These are phyloP conservation scores for Candida michaelii DNA, from an alignment of 805 yeast species.

Conservation along the genomic window DNA sequence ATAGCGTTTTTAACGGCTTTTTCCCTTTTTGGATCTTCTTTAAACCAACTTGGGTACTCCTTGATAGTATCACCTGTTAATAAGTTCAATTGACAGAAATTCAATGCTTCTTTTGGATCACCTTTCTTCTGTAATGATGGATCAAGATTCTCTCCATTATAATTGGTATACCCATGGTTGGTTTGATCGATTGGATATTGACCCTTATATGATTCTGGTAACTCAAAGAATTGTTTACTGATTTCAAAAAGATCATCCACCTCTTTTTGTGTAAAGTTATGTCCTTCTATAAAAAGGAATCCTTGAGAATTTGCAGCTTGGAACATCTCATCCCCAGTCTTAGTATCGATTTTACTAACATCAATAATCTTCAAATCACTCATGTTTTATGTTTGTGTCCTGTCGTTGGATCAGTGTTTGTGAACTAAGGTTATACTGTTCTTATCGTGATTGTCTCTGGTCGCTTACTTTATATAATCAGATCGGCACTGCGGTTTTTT, in stretches of 20 bases:
- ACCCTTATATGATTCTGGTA: slow-evolving; percentile 52
- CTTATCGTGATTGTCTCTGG: too few species aligned
- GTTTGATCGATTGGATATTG: slow-evolving; percentile 49
- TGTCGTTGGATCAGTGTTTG: not conserved
- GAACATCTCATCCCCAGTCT: slow-evolving; percentile 51
- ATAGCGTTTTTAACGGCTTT: slow-evolving; percentile 36
- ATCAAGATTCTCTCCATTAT: slow-evolving; percentile 53
- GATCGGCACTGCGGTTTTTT: slow-evolving; percentile 3
- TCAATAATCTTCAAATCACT: slow-evolving; percentile 51
- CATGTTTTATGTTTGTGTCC: not conserved
- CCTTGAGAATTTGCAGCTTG: slow-evolving; percentile 65
- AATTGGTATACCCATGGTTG: slow-evolving; percentile 62
- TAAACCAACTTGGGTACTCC: slow-evolving; percentile 53
- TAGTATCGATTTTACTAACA: slow-evolving; percentile 42
- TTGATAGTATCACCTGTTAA: slow-evolving; percentile 41
- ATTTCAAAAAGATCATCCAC: slow-evolving; percentile 51
- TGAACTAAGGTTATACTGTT: too few species aligned
- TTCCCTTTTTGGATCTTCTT: slow-evolving; percentile 36
- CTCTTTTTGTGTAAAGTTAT: slow-evolving; percentile 56
- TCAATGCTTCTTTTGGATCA: slow-evolving; percentile 70
- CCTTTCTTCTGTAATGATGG: slow-evolving; percentile 40
- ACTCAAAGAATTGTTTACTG: slow-evolving; percentile 50
- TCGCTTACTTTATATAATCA: not conserved
- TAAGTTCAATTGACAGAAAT: slow-evolving; percentile 57
- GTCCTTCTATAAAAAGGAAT: slow-evolving; percentile 66